Base-by-base conservation (phyloP, 2,329 filamentous ascomycete species). In the Pseudopyrenochaeta lycopersici region DNA sequence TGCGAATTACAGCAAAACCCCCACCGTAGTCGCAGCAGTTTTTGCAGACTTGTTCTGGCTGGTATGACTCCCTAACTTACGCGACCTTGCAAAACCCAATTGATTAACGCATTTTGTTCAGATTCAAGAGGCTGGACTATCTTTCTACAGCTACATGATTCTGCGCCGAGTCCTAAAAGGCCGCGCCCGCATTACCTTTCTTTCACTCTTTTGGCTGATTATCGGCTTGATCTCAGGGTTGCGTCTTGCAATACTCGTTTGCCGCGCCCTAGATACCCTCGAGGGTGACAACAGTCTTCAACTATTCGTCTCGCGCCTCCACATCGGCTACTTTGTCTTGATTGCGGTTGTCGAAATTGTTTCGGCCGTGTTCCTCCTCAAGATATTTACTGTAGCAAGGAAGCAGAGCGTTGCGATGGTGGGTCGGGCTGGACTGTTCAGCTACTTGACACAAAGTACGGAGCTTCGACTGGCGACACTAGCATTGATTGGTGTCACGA, bases 111-210 rank as follows among this genome's bases (percentile, higher is more conserved):
- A 27, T 27, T n/a, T n/a, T n/a, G n/a, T n/a, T 21, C 23, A 47
- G 45, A 39, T 47, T 14, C 45, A 47, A 39, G 45, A 47, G 39
- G 45, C 45, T 5, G 45, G 45, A 11, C 9, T 47, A 17, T 47
- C 45, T 11, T 47, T 47, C 32, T 47, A 47, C 33, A 47, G 45
- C 45, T 47, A 39, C 45, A 39, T 47, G 32, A 47, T 47, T 11
- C 45, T 47, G 4, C 31, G 29, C 14, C 45, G 45, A 9, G 45
- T 47, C 33, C 45, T 47, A 4, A 20, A 23, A 31, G 29, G 20
- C 21, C 35, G 33, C 20, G 17, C 45, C 7, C 45, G 45, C 33
- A 29, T 39, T 15, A 7, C 30, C 6, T 47, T 47, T 20, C 33
- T 47, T 10, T 17, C 23, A 7, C 21, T 39, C 32, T 47, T 47